A percentile compares a stretch with the other conserved stretches of the same genome.
Conservation (phyloP, 1,284 basidiomycete genomes). For the Trichosporon coremiiforme region DNA sequence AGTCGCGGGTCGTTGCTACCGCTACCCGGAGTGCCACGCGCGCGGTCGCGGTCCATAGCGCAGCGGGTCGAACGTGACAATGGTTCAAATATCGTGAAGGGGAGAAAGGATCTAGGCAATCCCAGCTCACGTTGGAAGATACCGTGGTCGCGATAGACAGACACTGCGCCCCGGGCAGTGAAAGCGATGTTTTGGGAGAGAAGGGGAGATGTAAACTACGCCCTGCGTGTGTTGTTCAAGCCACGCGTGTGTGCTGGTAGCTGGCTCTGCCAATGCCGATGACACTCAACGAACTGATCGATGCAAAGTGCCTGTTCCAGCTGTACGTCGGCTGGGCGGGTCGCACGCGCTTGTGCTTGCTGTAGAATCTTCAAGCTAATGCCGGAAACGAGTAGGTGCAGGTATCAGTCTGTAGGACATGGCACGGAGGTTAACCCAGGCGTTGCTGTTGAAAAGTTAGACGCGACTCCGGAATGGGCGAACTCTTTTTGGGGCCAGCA, state of each 20-base stretch:
- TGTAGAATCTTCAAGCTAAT: constrained; percentile 9
- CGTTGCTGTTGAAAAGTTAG: constrained; percentile 19
- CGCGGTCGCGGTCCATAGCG: constrained; percentile 16
- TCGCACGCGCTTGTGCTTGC: constrained; percentile 1
- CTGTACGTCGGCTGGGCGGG: background rate
- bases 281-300: background rate
- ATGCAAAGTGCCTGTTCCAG: background rate
- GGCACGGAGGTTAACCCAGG: constrained; percentile 11
- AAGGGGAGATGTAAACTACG: background rate
- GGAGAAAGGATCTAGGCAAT: background rate
- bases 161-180: background rate
- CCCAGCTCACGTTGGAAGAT: no score
- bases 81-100: background rate
- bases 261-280: background rate
- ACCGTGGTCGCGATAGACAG: background rate
- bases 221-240: constrained; percentile 2
- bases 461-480: constrained; percentile 15
- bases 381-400: constrained; percentile 8
- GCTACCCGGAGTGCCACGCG: constrained; percentile 9
- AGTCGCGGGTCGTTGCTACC: constrained; percentile 3
- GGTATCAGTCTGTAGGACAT: constrained; percentile 16
- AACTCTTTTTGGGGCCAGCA: constrained; percentile 16
- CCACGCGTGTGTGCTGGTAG: background rate
- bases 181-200: background rate
- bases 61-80: background rate